A percentile compares a stretch with the other conserved stretches of the same genome.
Conservation (phyloP, 345 rosid species). For the Murraya koenigii region DNA sequence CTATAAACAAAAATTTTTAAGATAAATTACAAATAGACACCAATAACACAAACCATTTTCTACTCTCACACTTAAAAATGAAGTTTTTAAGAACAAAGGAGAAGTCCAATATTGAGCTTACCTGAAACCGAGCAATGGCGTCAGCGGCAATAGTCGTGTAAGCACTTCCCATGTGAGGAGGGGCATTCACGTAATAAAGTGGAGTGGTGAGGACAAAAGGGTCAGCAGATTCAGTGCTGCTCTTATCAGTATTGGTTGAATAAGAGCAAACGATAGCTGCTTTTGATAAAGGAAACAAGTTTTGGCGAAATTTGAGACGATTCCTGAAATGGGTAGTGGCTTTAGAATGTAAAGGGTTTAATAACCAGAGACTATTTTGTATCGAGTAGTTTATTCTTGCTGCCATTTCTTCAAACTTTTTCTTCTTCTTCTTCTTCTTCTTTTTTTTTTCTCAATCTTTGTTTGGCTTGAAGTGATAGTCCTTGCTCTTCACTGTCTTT, state of each 20-base stretch:
- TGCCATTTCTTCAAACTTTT: constrained; percentile 39
- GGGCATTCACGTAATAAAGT: constrained; percentile 97
- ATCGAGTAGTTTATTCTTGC: constrained; percentile 59
- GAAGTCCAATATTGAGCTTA: constrained; percentile 8
- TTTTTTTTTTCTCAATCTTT: too few relatives aligned
- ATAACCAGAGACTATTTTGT: constrained; percentile 50
- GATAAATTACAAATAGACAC: not conserved
- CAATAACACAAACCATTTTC: not conserved
- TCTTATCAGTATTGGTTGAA: constrained; percentile 26
- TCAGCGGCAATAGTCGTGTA: constrained; percentile 97
- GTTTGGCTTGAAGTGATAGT: not conserved
- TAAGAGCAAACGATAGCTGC: constrained; percentile 46
- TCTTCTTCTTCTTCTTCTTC: not conserved
- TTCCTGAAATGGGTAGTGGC: constrained; percentile 40
- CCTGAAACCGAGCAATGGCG: constrained; percentile 95
- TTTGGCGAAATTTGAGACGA: constrained; percentile 41
- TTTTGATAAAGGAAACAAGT: constrained; percentile 24
- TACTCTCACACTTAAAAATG: not conserved
- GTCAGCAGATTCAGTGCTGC: constrained; percentile 26
- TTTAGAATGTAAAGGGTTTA: constrained; percentile 43
- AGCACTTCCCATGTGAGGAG: constrained; percentile 99
- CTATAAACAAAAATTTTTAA: not conserved
- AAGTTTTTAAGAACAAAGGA: not conserved
- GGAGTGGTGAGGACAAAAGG: constrained; percentile 89
- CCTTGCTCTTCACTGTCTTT: not conserved